Base-by-base conservation (phyloP, 257 asterid species). In the Ehretia macrophylla region DNA sequence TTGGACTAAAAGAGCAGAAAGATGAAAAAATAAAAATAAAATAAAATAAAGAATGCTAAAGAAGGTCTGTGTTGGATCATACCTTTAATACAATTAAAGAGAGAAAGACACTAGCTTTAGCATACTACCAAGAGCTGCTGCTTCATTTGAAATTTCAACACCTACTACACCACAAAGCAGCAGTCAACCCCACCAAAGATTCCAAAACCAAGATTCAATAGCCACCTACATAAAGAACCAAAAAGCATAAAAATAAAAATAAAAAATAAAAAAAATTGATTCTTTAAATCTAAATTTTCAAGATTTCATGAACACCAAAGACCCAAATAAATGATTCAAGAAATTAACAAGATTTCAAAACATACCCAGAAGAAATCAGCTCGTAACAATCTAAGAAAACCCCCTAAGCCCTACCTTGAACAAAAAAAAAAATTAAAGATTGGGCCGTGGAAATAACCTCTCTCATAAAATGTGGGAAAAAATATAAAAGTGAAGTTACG, bases 121-220 rank as follows among this genome's bases (percentile, higher is more conserved):
- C 54, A 68, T 54, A 52, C 42, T 53, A 42, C 55, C 47, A 55
- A 21, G 22, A 32, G 38, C 60, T 23, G 55, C 56, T 60, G 5
- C 20, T 18, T 19, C 22, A 45, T 46, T 4, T 8, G 17, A 62
- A 35, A 37, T 27, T 58, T 64, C 67, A 70, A 66, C 56, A 54
- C 72, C 47, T 39, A 63, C 68, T 57, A 18, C 52, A 47, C 54
- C 42, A 69, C 62, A 68, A 40, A 22, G 19, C 54, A 62, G 14
- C 48, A 35, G 58, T 37, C 35, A 56, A 55, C 62, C 66, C 65
- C 72, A 59, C 67, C 62, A 32, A 58, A 51, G 56, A 70, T 54
- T 70, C 64, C 68, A 69, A n/a, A n/a, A 32, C 62, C 62, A 59
- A 17, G 49, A 56, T 39, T 51, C 57, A 45, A 35, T 10, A 70